These are phyloP conservation scores for Linum tenue DNA, from an alignment of 345 rosid species.

Conservation along the genomic window DNA sequence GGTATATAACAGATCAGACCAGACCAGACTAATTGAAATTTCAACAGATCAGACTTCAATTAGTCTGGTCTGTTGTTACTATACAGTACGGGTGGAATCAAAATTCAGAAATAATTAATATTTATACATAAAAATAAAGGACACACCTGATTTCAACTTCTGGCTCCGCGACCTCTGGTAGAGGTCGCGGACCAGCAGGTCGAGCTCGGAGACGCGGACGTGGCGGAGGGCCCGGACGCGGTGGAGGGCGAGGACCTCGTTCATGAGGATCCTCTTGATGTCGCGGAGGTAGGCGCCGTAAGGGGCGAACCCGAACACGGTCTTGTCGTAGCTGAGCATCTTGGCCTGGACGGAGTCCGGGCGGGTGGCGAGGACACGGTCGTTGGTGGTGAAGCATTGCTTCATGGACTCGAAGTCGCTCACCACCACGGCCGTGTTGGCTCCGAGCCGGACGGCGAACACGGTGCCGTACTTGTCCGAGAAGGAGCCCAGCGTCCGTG, in stretches of 20 bases:
- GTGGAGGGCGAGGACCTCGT: slow-evolving; percentile 11
- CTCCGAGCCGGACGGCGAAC: slow-evolving; percentile 5
- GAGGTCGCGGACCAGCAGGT: background rate
- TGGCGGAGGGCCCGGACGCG: slow-evolving; percentile 3
- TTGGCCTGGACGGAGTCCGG: slow-evolving; percentile 10
- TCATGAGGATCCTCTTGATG: slow-evolving; percentile 4
- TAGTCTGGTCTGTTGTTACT: too few relatives aligned
- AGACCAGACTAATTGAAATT: too few relatives aligned
- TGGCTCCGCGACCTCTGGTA: too few relatives aligned
- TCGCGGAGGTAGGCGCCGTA: slow-evolving; percentile 14
- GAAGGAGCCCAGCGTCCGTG: background rate
- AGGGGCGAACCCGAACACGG: slow-evolving; percentile 11
- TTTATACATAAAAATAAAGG: too few relatives aligned
- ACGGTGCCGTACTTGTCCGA: slow-evolving; percentile 1
- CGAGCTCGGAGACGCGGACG: slow-evolving; percentile 1
- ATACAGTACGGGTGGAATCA: too few relatives aligned
- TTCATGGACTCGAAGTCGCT: slow-evolving; percentile 1
- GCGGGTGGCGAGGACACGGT: slow-evolving; percentile 6
- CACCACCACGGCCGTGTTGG: background rate
- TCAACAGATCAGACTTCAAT: too few relatives aligned
- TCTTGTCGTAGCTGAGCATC: slow-evolving; percentile 5
- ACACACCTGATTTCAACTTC: too few relatives aligned
- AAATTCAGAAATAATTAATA: too few relatives aligned
- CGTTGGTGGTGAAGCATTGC: slow-evolving; percentile 15
- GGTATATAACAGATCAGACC: too few relatives aligned